phyloP scores from a whole-genome alignment of 225 moss, liverwort and hornwort species.

The Neckera pumila region DNA sequence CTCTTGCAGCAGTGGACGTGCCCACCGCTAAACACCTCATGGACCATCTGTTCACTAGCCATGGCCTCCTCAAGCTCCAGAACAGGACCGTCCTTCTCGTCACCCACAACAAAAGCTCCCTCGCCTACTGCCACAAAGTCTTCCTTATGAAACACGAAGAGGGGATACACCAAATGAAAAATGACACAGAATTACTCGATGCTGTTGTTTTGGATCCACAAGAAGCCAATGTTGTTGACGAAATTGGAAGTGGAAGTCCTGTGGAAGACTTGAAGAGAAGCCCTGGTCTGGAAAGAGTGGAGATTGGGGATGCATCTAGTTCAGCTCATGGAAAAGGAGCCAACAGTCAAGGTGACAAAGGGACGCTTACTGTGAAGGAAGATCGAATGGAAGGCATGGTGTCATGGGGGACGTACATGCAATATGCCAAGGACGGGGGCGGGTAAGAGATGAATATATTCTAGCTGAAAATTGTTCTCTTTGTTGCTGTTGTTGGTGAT shows the following conservation, averaged over 20 bases:
- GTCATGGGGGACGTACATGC: slow-evolving; percentile 31
- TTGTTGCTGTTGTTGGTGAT: neutral
- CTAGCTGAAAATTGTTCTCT: neutral
- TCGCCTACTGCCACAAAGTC: slow-evolving; percentile 41
- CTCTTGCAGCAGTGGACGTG: slow-evolving; percentile 77
- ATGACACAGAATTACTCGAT: slow-evolving; percentile 5
- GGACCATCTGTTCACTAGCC: slow-evolving; percentile 40
- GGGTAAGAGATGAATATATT: neutral
- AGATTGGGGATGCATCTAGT: neutral
- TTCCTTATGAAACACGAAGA: slow-evolving; percentile 39
- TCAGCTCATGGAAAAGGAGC: neutral
- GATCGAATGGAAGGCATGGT: slow-evolving; percentile 55
- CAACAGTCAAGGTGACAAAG: neutral
- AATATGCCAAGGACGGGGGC: slow-evolving; percentile 54
- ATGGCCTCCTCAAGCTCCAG: slow-evolving; percentile 38
- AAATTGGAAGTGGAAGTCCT: neutral
- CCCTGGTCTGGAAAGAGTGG: neutral
- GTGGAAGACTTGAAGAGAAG: neutral
- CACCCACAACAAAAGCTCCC: slow-evolving; percentile 62
- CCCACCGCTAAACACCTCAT: slow-evolving; percentile 76
- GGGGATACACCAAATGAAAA: neutral
- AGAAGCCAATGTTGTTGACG: neutral
- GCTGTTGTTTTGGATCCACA: neutral
- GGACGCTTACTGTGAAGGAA: slow-evolving; percentile 51
- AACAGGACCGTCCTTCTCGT: slow-evolving; percentile 60